Percentiles rank a stretch among this genome's conserved stretches.
These are phyloP conservation scores for Arthrobotrys musiformis DNA, from an alignment of 2,329 filamentous ascomycete genomes.

Conservation along the genomic window DNA sequence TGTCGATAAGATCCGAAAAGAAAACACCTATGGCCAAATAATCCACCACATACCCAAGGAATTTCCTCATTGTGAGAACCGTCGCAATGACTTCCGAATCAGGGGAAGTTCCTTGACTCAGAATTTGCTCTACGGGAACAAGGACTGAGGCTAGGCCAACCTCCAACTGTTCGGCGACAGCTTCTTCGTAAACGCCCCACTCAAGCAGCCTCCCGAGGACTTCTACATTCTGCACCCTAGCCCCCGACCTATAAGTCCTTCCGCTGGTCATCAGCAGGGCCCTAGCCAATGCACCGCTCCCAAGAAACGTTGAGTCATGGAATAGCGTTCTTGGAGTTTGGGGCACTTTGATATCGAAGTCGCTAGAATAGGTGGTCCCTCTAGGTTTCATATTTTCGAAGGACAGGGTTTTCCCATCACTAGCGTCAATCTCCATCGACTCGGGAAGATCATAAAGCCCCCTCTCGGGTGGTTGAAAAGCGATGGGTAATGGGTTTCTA, in stretches of 20 bases:
- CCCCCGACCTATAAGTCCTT: not conserved
- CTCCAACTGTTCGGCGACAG: slow-evolving; percentile 57
- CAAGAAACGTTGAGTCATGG: slow-evolving; percentile 58
- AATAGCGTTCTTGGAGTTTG: slow-evolving; percentile 54
- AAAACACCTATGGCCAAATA: slow-evolving; percentile 56
- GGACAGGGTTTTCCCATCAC: slow-evolving; percentile 6
- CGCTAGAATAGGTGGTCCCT: slow-evolving; percentile 57
- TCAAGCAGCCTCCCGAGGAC: slow-evolving; percentile 38
- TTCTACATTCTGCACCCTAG: not conserved
- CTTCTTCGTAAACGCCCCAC: slow-evolving; percentile 59
- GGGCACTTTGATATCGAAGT: slow-evolving; percentile 57
- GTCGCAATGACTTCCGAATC: not conserved
- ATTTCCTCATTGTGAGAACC: slow-evolving; percentile 20
- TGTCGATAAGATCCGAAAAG: slow-evolving; percentile 59
- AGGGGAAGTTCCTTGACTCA: not conserved
- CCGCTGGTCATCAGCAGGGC: slow-evolving; percentile 56
- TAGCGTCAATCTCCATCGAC: slow-evolving; percentile 27
- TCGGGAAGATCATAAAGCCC: not conserved
- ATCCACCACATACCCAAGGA: slow-evolving; percentile 38
- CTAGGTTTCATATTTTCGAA: slow-evolving; percentile 43
- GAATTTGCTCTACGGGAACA: slow-evolving; percentile 30
- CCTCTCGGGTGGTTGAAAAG: slow-evolving; percentile 41
- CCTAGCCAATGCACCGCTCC: slow-evolving; percentile 52
- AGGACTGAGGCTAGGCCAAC: slow-evolving; percentile 41
- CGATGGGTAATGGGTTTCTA: not conserved